These are phyloP conservation scores for Hymenotorrendiella dingleyae DNA, from an alignment of 2,329 filamentous ascomycete species.

Conservation along the genomic window DNA sequence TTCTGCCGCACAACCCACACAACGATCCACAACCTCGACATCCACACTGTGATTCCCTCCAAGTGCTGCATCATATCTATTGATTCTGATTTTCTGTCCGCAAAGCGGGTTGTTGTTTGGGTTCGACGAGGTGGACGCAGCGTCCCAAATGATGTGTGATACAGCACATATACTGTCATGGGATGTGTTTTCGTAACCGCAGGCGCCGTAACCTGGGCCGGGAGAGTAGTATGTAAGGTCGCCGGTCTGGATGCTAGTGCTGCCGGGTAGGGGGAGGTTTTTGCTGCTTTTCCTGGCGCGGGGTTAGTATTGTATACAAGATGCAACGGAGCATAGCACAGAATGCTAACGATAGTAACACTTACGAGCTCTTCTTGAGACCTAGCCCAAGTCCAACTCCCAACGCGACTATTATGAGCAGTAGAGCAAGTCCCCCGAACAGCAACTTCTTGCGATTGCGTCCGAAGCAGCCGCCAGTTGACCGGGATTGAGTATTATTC, in stretches of 20 bases:
- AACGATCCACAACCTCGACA: slow-evolving; percentile 59
- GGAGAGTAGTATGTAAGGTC: slow-evolving; percentile 67
- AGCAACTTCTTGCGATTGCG: slow-evolving; percentile 4
- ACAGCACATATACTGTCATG: slow-evolving; percentile 60
- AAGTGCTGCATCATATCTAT: slow-evolving; percentile 40
- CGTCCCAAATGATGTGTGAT: slow-evolving; percentile 62
- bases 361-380: slow-evolving; percentile 5
- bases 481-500: neutral
- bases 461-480: neutral
- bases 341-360: too few relatives aligned
- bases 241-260: slow-evolving; percentile 49
- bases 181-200: slow-evolving; percentile 50
- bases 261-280: slow-evolving; percentile 46
- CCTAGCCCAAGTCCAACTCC: slow-evolving; percentile 14
- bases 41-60: slow-evolving; percentile 51
- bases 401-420: slow-evolving; percentile 9
- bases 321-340: neutral
- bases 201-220: slow-evolving; percentile 60
- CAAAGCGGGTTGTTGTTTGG: slow-evolving; percentile 64
- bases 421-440: slow-evolving; percentile 1
- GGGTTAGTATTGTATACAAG: neutral
- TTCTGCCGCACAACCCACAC: slow-evolving; percentile 37
- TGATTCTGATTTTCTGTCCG: slow-evolving; percentile 58
- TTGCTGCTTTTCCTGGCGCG: slow-evolving; percentile 7
- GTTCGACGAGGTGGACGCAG: slow-evolving; percentile 43